Conservation (phyloP, 1,284 basidiomycete species). For the Ustilago bromivora region DNA sequence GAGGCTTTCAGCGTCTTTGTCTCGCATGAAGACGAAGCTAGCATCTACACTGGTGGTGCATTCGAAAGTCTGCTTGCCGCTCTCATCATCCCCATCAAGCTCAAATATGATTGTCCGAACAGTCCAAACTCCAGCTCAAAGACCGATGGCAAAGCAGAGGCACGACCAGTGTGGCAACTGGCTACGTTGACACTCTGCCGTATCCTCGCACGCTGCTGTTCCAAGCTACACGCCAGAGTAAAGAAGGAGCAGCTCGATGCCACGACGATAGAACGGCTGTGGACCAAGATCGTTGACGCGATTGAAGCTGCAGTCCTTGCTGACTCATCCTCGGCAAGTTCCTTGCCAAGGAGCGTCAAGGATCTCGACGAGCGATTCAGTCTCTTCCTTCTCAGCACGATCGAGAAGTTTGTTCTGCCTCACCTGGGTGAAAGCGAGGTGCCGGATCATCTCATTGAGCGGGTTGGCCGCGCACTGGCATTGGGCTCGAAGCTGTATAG, state of each 20-base stretch:
- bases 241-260: constrained; percentile 72
- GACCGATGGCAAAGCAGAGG: constrained; percentile 69
- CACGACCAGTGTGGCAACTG: constrained; percentile 51
- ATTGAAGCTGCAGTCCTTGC: constrained; percentile 84
- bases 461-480: constrained; percentile 80
- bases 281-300: constrained; percentile 85
- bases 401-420: constrained; percentile 84
- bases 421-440: constrained; percentile 78
- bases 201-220: constrained; percentile 35
- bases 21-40: constrained; percentile 71
- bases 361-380: constrained; percentile 89
- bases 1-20: constrained; percentile 77
- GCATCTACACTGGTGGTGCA: constrained; percentile 84
- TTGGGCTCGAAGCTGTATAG: constrained; percentile 80
- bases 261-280: constrained; percentile 80
- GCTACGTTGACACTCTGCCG: constrained; percentile 52
- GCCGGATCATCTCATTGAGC: constrained; percentile 79
- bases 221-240: constrained; percentile 22
- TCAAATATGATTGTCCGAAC: constrained; percentile 91
- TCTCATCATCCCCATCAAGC: constrained; percentile 80
- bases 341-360: constrained; percentile 73
- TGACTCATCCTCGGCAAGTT: constrained; percentile 78
- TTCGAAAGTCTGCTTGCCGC: constrained; percentile 81
- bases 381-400: constrained; percentile 70
- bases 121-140: constrained; percentile 60